Base-by-base conservation (phyloP, 495 filamentous ascomycete genomes). In the Daldinia vernicosa region DNA sequence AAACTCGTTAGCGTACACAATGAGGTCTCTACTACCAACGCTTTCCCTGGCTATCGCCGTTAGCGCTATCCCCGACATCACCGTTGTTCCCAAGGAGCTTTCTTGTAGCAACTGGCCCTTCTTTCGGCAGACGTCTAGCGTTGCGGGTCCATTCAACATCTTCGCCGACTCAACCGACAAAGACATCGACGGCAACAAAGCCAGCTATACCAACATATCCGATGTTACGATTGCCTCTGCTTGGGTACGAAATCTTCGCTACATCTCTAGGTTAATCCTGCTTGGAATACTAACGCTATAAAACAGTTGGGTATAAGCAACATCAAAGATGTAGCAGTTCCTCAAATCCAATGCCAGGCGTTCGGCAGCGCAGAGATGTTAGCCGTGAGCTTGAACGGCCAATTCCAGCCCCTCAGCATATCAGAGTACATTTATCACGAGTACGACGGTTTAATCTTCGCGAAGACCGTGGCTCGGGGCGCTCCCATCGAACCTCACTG, bases 51-150 rank as follows among this genome's bases (percentile, higher is more conserved):
- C 57, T 3, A 53, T 43, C 27, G 54, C 57, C 26, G 66, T 66
- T 52, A n/a, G 17, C 5, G 71, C 66, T 7, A 43, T 74, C 27
- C 71, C 71, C 19, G 12, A 74, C 6, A 9, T 74, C 27, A 60
- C 47, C 22, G 61, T 65, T 0, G 66, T 74, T 22, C 66, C 56
- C 1, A 69, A 70, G 70, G 77, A 80, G 24, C 32, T 47, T 28
- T 32, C 32, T 14, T 74, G 71, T 35, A 74, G 71, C 62, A 74
- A 74, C 61, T 74, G 61, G 62, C 71, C 71, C 1, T 74, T 74
- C 66, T 74, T 32, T 51, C 71, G 62, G 0, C 71, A 74, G 35
- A 24, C 26, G 4, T 33, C 40, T 11, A 69, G 71, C 35, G 71
- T 74, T 32, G 71, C 71, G 0, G 71, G 71, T 0, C 71, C 71